Evolutionary conservation across 2,329 filamentous ascomycete species (phyloP).

Genomic region (Verticillium dahliae): DNA sequence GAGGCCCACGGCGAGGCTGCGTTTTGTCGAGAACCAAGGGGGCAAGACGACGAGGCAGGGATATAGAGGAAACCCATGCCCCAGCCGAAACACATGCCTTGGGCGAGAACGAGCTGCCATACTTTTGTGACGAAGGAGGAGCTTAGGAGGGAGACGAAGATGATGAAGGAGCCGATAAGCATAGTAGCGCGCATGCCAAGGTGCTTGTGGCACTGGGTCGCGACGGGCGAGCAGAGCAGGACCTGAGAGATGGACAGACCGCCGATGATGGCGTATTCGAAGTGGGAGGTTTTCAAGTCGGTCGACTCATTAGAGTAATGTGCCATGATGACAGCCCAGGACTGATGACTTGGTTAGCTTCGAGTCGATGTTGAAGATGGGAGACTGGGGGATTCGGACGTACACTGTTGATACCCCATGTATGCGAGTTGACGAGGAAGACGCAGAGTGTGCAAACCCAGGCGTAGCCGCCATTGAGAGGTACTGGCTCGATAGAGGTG

Average conservation of each 20-base stretch:
- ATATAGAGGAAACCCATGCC: slow-evolving; percentile 57
- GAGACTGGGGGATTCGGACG: background rate
- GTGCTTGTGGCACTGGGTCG: slow-evolving; percentile 16
- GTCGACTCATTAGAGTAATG: slow-evolving; percentile 45
- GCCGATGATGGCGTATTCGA: slow-evolving; percentile 55
- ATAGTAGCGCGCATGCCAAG: slow-evolving; percentile 30
- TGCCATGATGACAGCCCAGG: slow-evolving; percentile 50
- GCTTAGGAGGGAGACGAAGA: slow-evolving; percentile 41
- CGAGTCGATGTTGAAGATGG: background rate
- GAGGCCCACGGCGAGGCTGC: slow-evolving; percentile 53
- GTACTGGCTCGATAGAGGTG: slow-evolving; percentile 12
- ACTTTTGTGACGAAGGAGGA: slow-evolving; percentile 45
- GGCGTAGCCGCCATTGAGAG: slow-evolving; percentile 55
- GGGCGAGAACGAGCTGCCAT: slow-evolving; percentile 55
- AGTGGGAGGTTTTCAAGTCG: slow-evolving; percentile 42
- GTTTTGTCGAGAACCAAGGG: slow-evolving; percentile 53
- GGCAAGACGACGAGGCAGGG: slow-evolving; percentile 47
- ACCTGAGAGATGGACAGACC: slow-evolving; percentile 43
- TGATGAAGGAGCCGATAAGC: slow-evolving; percentile 45
- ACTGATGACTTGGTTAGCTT: slow-evolving; percentile 14
- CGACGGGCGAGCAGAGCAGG: slow-evolving; percentile 33
- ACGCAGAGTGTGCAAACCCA: slow-evolving; percentile 34
- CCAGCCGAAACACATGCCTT: slow-evolving; percentile 53
- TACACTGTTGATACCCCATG: slow-evolving; percentile 32
- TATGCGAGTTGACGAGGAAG: slow-evolving; percentile 26